Evolutionary conservation across 164 flowering plant species (phyloP).

Genomic region (Liquidambar formosana): DNA sequence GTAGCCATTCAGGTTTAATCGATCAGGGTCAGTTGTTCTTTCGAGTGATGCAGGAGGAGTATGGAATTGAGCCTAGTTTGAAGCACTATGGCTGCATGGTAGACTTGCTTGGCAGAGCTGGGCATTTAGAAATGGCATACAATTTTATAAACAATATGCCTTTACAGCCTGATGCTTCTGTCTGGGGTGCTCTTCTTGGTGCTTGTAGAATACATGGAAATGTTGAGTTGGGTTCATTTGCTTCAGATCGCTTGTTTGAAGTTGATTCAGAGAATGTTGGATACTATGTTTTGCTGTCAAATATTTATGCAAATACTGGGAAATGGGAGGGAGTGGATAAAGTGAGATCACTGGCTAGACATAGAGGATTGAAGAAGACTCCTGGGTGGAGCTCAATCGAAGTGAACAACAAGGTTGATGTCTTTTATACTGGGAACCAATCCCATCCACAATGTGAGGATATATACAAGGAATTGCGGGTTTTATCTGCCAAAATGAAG

Average conservation of each 20-base stretch:
- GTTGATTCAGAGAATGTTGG: conserved; percentile 66
- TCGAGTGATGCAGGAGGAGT: conserved; percentile 41
- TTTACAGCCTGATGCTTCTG: conserved; percentile 52
- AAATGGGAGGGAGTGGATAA: conserved; percentile 60
- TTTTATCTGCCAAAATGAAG: conserved; percentile 50
- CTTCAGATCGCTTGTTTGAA: conserved; percentile 49
- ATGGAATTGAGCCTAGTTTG: conserved; percentile 46
- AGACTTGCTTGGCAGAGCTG: conserved; percentile 68
- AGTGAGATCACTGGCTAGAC: conserved; percentile 55
- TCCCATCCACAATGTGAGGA: conserved; percentile 49
- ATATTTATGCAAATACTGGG: conserved; percentile 60
- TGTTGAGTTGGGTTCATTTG: conserved; percentile 52
- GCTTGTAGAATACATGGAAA: conserved; percentile 65
- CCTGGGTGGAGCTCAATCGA: conserved; percentile 82
- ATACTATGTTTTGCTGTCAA: conserved; percentile 68
- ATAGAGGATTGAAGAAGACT: conserved; percentile 63
- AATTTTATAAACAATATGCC: conserved; percentile 58
- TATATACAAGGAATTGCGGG: conserved; percentile 43
- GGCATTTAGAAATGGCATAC: conserved; percentile 50
- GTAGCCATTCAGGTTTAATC: conserved; percentile 72
- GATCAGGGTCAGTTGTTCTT: conserved; percentile 52
- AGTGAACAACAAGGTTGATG: conserved; percentile 43
- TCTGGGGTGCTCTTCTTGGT: conserved; percentile 74
- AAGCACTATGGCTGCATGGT: conserved; percentile 80
- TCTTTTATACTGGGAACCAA: conserved; percentile 60